Evolutionary conservation across 139 green algal species (phyloP), one percentile per base, ranked within the genome.

Genomic region (Eudorina sp.): DNA sequence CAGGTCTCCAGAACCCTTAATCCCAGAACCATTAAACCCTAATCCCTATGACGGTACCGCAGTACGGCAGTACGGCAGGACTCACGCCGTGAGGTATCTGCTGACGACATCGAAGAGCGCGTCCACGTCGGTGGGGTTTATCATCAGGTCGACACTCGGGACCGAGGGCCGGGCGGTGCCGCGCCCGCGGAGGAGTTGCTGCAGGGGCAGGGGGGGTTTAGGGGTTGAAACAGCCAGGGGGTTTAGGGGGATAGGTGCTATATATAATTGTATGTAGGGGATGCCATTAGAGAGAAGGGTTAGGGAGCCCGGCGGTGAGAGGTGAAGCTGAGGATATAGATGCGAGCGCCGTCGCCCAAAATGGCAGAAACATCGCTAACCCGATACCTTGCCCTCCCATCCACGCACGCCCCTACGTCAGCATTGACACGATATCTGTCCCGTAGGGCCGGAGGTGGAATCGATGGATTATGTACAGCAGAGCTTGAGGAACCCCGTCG

Each of bases 101-200:
- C 45, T 66, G 27, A 87, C 81, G 0, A 18, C 31, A n/a, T 38
- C 29, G 45, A 87, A 78, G 21, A 87, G 62, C 62, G 45, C 64
- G 34, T 87, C 81, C 34, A 53, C 81, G 31, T 87, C 81, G 0
- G 43, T 16, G 45, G 62, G 81, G 14, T 23, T 6, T 18, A 78
- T n/a, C 62, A 68, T 31, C 34, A 78, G 62, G 64, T 87, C 81
- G 2, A 45, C 11, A 1, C 11, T 1, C 4, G 62, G 45, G 5
- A 64, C 62, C 31, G 64, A 1, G 7, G 66, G 0, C 8, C 64
- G 64, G 31, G 45, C 7, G 45, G 64, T n/a, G 46, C 81, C 81
- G 18, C 81, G 81, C 18, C 29, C 36, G 45, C 81, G 81, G 3
- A 78, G 21, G 0, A 79, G 38, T 87, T 87, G 81, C 81, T 87